Evolutionary conservation across 306 rosid genomes (phyloP).

Genomic region (Casuarina equisetifolia): DNA sequence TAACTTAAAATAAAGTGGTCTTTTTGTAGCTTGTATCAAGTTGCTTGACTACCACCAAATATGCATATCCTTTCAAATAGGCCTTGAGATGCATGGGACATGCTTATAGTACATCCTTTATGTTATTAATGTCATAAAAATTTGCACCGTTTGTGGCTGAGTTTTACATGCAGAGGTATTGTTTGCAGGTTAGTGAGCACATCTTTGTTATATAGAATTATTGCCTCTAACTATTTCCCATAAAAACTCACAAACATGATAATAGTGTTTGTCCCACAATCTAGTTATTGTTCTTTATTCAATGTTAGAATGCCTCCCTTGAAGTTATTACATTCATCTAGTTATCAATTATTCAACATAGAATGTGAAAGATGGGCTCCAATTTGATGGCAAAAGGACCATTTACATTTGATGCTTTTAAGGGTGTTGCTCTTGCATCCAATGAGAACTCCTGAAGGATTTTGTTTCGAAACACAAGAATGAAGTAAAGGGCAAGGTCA

Average conservation of each 20-base stretch:
- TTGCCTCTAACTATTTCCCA: not conserved
- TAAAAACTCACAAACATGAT: not conserved
- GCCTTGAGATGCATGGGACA: too few relatives aligned
- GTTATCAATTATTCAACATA: not conserved
- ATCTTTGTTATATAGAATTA: not conserved
- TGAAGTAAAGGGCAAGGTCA: not conserved
- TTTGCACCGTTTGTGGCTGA: conserved; percentile 56
- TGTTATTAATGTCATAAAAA: too few relatives aligned
- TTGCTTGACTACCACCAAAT: too few relatives aligned
- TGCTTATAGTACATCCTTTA: too few relatives aligned
- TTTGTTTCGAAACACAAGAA: not conserved
- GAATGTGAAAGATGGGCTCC: not conserved
- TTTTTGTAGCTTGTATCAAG: too few relatives aligned
- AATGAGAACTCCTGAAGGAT: not conserved
- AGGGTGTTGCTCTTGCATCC: not conserved
- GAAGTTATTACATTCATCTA: not conserved
- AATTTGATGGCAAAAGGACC: not conserved
- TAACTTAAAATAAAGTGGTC: too few relatives aligned
- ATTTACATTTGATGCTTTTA: not conserved
- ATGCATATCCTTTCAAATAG: too few relatives aligned
- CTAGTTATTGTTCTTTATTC: not conserved
- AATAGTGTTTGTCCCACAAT: not conserved
- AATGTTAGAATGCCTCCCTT: not conserved
- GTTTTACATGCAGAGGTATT: conserved; percentile 77
- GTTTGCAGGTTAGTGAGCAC: conserved; percentile 66